phyloP scores from a whole-genome alignment of 228 moss, liverwort and hornwort species.

The Sphagnum fallax region DNA sequence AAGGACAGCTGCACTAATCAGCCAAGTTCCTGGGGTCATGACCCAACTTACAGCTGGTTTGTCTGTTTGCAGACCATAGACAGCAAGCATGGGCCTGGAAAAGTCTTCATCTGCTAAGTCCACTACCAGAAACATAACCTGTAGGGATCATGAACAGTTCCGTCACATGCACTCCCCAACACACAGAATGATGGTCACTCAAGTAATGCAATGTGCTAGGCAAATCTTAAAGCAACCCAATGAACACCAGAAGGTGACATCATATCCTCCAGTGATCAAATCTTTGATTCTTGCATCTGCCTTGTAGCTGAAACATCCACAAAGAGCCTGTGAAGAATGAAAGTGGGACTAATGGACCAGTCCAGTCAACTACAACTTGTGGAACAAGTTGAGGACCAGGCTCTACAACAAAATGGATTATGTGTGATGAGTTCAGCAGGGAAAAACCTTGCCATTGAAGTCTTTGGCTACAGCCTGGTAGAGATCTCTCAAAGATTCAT shows the following conservation, averaged over 20 bases:
- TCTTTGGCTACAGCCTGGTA: conserved; percentile 57
- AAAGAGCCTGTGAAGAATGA: too few relatives aligned
- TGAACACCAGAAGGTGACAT: too few relatives aligned
- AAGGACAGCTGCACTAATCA: too few relatives aligned
- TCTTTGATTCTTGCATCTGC: too few relatives aligned
- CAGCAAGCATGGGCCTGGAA: conserved; percentile 71
- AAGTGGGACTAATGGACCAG: neutral
- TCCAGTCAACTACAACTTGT: neutral
- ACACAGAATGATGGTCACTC: too few relatives aligned
- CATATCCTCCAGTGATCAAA: too few relatives aligned
- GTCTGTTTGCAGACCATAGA: conserved; percentile 62
- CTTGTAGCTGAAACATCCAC: too few relatives aligned
- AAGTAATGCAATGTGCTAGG: too few relatives aligned
- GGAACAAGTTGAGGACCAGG: neutral
- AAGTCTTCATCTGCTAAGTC: conserved; percentile 79
- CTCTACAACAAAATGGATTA: neutral
- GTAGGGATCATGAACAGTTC: conserved; percentile 2
- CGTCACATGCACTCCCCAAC: too few relatives aligned
- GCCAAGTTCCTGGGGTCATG: neutral
- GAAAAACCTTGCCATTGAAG: conserved; percentile 66
- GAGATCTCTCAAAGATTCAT: conserved; percentile 27
- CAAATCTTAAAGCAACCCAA: too few relatives aligned
- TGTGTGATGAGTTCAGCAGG: neutral
- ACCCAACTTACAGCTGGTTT: conserved; percentile 51
- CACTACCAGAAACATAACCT: conserved; percentile 79